Evolutionary conservation across 257 asterid species (phyloP), one percentile per base, ranked within the genome.

Genomic region (Solanum raphanifolium): DNA sequence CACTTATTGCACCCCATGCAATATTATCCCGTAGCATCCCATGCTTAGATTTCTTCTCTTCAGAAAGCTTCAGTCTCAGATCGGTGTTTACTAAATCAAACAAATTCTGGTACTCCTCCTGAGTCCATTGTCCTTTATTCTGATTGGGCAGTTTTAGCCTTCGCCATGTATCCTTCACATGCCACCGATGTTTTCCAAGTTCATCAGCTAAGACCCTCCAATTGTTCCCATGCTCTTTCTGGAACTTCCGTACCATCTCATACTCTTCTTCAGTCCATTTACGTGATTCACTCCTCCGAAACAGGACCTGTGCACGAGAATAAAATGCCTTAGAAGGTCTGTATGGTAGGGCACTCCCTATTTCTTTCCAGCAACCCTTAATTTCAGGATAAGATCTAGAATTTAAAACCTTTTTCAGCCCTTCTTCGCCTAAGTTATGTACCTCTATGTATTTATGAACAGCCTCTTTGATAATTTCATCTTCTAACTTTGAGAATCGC

Each of bases 201-300:
- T 82, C 69, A 48, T 82, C 86, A 18, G 43, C 69, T 52, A 82
- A 82, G 38, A 29, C 69, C 86, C 1, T 82, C 86, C 69, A 48
- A 18, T 82, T 82, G 21, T 82, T 48, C 43, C 69, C 69, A 5
- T 82, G 29, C 69, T 46, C 43, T 48, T 82, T 48, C 41, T 82
- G 86, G 69, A 16, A 82, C 8, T 82, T 82, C 2, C 31, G 69
- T 18, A 48, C 43, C 29, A 48, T 82, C 86, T 82, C 69, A 31
- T 82, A 82, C 86, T 82, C 86, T 82, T 82, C 86, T 48, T 82
- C 86, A 48, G 86, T 48, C 86, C 86, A 82, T 82, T 82, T 82
- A 48, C 43, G 86, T 11, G 29, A 29, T 23, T 48, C 86, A 48
- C 86, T 82, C 43, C 86, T 82, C 21, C 86, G 86, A 31, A 82